Conservation (phyloP, 768 basidiomycete species). For the Tephrocybe sp. region DNA sequence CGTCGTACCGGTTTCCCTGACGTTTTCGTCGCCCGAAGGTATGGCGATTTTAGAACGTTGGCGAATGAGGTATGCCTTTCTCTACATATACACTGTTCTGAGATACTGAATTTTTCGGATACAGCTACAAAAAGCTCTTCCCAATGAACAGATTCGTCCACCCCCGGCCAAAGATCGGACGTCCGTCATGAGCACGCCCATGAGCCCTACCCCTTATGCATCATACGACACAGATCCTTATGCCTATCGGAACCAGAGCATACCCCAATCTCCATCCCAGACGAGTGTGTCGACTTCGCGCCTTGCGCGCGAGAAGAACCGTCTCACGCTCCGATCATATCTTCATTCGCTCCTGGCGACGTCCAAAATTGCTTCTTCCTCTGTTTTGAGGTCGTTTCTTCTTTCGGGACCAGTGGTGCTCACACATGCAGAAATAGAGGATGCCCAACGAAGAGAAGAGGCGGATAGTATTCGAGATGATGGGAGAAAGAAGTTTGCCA, state of each 20-base stretch:
- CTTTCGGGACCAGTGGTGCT: conserved; percentile 73
- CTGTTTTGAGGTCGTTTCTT: conserved; percentile 85
- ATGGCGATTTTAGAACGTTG: conserved; percentile 93
- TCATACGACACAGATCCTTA: conserved; percentile 12
- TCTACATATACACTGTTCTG: not conserved
- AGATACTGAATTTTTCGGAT: conserved; percentile 14
- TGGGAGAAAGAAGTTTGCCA: conserved; percentile 80
- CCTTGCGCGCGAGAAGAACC: conserved; percentile 89
- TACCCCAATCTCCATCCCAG: conserved; percentile 21
- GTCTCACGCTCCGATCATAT: conserved; percentile 91
- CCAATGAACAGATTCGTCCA: conserved; percentile 73
- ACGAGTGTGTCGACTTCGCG: conserved; percentile 37
- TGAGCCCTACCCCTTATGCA: conserved; percentile 28
- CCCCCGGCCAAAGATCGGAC: conserved; percentile 92
- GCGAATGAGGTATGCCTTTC: conserved; percentile 72
- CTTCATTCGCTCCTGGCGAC: conserved; percentile 77
- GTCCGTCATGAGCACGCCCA: conserved; percentile 55
- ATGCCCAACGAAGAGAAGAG: conserved; percentile 79
- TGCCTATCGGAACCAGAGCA: not conserved
- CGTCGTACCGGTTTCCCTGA: conserved; percentile 70
- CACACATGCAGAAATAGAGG: conserved; percentile 71
- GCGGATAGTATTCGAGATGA: conserved; percentile 88
- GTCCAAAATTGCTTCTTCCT: conserved; percentile 76
- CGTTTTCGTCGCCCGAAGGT: conserved; percentile 86
- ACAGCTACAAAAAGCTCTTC: conserved; percentile 85